A percentile compares a stretch with the other conserved stretches of the same genome.
These are phyloP conservation scores for Globisporangium echinulatum DNA, from an alignment of 352 stramenopile genomes.

Conservation along the genomic window DNA sequence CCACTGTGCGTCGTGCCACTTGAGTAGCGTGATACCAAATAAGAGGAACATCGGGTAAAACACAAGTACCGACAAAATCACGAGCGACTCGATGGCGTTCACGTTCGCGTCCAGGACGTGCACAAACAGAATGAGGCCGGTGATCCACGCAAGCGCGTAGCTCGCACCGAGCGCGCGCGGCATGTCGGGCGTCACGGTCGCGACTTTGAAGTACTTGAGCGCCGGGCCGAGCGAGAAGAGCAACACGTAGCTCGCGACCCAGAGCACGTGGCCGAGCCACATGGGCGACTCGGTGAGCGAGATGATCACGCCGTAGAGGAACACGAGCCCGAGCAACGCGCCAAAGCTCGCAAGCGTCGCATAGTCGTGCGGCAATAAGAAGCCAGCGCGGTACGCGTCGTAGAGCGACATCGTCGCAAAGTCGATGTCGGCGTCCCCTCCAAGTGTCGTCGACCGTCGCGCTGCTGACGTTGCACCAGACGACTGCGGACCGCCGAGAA, in stretches of 20 bases:
- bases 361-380: constrained; percentile 71
- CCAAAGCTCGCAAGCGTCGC: constrained; percentile 60
- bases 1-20: constrained; percentile 77
- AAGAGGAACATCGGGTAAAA: constrained; percentile 81
- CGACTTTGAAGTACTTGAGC: constrained; percentile 78
- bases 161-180: constrained; percentile 39
- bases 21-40: constrained; percentile 59
- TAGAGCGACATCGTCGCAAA: constrained; percentile 73
- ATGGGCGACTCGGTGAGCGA: constrained; percentile 53
- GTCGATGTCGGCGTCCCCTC: constrained; percentile 27
- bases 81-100: constrained; percentile 67
- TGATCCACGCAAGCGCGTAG: constrained; percentile 59
- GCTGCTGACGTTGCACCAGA: constrained; percentile 1
- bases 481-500: constrained; percentile 8
- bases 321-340: constrained; percentile 38
- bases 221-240: constrained; percentile 69
- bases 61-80: constrained; percentile 64
- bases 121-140: constrained; percentile 69
- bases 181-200: constrained; percentile 49
- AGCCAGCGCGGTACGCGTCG: constrained; percentile 59
- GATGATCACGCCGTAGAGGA: constrained; percentile 64
- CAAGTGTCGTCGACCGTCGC: constrained; percentile 12
- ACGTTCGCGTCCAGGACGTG: constrained; percentile 45
- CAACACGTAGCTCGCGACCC: constrained; percentile 48
- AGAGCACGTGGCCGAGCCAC: constrained; percentile 73